Evolutionary conservation across 306 rosid species (phyloP), one percentile per base, ranked within the genome.

Genomic region (Prosopis cineraria): DNA sequence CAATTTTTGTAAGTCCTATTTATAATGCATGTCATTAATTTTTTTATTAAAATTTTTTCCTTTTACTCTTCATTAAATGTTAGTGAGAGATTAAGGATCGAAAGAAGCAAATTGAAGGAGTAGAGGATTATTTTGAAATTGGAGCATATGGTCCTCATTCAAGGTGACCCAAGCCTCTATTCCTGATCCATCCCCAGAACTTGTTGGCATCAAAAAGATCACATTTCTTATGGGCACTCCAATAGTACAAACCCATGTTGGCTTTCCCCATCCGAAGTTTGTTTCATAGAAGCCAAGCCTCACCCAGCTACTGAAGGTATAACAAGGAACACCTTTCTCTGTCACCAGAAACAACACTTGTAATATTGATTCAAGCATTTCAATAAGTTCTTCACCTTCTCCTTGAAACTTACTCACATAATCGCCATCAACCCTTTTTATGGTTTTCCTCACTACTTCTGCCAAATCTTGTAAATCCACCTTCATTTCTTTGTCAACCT

Each of bases 181-280:
- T 25, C 53, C 53, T 17, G n/a, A n/a, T n/a, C 75, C 85, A 55
- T 76, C 75, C n/a, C 83, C 74, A 4, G 30, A 63, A 22, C 41
- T 31, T 3, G 86, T 1, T 33, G 76, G 83, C 78, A 87, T 69
- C 53, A 81, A 73, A 25, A 45, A 2, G 5, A 81, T 68, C 13
- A 37, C 7, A 63, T 87, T 87, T 59, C 16, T 63, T 4, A 58
- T 24, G 7, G 83, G 43, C 25, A 68, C 5, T 22, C 74, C 81
- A 16, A 79, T 45, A 36, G 80, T 58, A 11, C 62, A 55, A 20
- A 76, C 86, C 88, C 89, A 87, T 1, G 37, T 37, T 2, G 90
- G 88, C 34, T 79, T 87, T 30, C 88, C 86, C 88, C 86, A 79
- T 14, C 88, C 88, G 17, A 84, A 84, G 53, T 84, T 78, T 48